Conservation (phyloP, 768 basidiomycete genomes). For the Atractiella rhizophila region DNA sequence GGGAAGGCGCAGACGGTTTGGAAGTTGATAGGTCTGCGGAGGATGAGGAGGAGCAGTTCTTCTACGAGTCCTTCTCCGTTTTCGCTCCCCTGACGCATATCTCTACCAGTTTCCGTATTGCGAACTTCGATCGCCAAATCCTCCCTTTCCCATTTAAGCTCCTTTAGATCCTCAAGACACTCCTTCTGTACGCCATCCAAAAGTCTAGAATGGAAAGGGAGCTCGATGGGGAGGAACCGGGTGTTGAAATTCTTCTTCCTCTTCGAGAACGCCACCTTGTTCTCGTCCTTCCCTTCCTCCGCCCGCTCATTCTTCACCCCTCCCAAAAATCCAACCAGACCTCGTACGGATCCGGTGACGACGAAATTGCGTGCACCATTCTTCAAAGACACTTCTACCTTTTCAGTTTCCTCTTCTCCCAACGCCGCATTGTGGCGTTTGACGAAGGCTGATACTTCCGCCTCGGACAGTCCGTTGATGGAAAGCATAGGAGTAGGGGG, state of each 20-base stretch:
- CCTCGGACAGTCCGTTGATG: conserved; percentile 48
- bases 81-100: conserved; percentile 43
- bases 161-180: conserved; percentile 33
- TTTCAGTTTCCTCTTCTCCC: conserved; percentile 85
- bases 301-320: conserved; percentile 74
- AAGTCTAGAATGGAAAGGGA: conserved; percentile 85
- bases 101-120: conserved; percentile 75
- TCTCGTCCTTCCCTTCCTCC: conserved; percentile 64
- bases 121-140: conserved; percentile 64
- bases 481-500: conserved; percentile 79
- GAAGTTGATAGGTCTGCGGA: conserved; percentile 82
- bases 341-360: conserved; percentile 68
- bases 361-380: conserved; percentile 81
- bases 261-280: conserved; percentile 77
- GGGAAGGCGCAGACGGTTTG: conserved; percentile 59
- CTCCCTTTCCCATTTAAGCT: conserved; percentile 20
- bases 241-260: conserved; percentile 77
- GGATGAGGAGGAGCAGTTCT: conserved; percentile 79
- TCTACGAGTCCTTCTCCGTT: conserved; percentile 32
- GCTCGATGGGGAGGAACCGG: conserved; percentile 82
- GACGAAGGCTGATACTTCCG: conserved; percentile 36
- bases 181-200: conserved; percentile 45
- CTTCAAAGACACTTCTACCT: conserved; percentile 59
- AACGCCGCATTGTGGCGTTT: conserved; percentile 49
- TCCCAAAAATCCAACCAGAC: conserved; percentile 82